Conservation (phyloP, 2,329 filamentous ascomycete genomes). For the Helminthosporium solani region DNA sequence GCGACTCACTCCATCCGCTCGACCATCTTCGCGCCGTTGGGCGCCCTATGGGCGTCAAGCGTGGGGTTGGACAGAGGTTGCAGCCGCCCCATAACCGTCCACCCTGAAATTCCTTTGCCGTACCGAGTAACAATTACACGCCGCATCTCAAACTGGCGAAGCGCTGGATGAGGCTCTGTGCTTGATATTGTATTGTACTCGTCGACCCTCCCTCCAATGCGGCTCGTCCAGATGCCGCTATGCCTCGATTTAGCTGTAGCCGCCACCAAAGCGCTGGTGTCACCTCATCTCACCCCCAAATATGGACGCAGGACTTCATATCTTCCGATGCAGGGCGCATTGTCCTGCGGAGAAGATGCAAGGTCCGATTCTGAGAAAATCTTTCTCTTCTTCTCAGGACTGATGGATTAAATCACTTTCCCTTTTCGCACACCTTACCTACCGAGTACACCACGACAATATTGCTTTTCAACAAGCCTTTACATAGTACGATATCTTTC, state of each 20-base stretch:
- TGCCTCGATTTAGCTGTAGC: slow-evolving; percentile 25
- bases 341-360: not conserved
- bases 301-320: slow-evolving; percentile 6
- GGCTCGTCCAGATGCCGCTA: slow-evolving; percentile 20
- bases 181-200: slow-evolving; percentile 13
- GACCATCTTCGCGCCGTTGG: slow-evolving; percentile 11
- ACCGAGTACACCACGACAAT: not conserved
- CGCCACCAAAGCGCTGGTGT: slow-evolving; percentile 32
- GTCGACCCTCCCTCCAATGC: slow-evolving; percentile 20
- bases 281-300: no score
- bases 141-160: slow-evolving; percentile 16
- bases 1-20: slow-evolving; percentile 23
- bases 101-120: slow-evolving; percentile 14
- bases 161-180: slow-evolving; percentile 35
- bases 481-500: not conserved
- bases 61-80: slow-evolving; percentile 7
- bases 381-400: not conserved
- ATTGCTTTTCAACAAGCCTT: not conserved
- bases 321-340: not conserved
- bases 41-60: slow-evolving; percentile 13
- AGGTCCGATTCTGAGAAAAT: no score
- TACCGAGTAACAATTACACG: slow-evolving; percentile 8
- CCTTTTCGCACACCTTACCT: not conserved
- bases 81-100: slow-evolving; percentile 6
- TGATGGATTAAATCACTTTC: not conserved